Base-by-base conservation (phyloP, 306 rosid genomes). In the Mimosa pudica region DNA sequence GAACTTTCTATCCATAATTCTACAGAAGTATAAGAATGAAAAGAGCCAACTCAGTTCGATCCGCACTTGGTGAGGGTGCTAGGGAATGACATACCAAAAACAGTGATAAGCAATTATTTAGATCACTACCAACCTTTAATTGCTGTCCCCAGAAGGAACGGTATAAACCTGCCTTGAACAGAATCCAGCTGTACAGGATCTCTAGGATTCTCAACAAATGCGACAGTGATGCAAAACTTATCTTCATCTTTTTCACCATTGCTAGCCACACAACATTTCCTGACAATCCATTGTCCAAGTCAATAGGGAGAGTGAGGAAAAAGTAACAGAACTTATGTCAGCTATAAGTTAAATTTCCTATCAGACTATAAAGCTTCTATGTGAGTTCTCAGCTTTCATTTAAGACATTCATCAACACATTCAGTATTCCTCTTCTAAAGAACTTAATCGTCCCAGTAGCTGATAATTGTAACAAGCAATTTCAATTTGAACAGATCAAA, bases 111-210 rank as follows among this genome's bases (percentile, higher is more conserved):
- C 14, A 71, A 70, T 70, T 79, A 76, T 64, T 58, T 44, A 73
- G 45, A 72, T 47, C 65, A 79, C 65, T 57, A 76, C 94, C 57
- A 67, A 95, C 99, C 99, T 90, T 90, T 87, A 70, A 93, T 80
- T 65, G 88, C 85, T n/a, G 89, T 84, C 70, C 82, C 85, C 13
- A 93, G 91, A 84, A 96, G 86, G 83, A 80, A 77, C 51, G 97
- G 98, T 81, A 91, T 83, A 88, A 96, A 52, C n/a, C 46, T 49
- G 70, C 85, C 90, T 51, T 75, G 91, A 82, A 89, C 86, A 49
- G 41, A 63, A 71, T 88, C 93, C 81, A 96, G 85, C 69, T 76
- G 88, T 78, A 85, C 48, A 45, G 88, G 58, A 73, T 79, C 82
- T 54, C 66, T 87, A 38, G 87, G 74, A 71, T 80, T 82, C 72